Percentiles rank a stretch among this genome's conserved stretches.
Conservation (phyloP, 805 yeast species). For the Metahyphopichia silvanorum region DNA sequence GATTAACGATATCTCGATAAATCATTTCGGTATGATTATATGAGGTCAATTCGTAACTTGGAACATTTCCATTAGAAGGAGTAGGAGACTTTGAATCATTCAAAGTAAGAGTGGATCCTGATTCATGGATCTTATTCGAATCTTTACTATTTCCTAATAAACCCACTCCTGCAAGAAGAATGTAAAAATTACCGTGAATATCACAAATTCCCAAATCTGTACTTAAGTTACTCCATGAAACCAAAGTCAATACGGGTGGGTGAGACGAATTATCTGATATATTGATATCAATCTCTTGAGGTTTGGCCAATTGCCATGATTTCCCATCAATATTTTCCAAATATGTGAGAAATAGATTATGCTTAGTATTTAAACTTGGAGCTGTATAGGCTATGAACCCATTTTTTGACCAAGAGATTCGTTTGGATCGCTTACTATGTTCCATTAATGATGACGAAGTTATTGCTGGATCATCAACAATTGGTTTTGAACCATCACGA, state of each 20-base stretch:
- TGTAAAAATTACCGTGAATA: constrained; percentile 55
- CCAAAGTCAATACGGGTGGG: constrained; percentile 36
- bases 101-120: constrained; percentile 19
- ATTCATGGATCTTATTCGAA: constrained; percentile 13
- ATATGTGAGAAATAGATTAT: constrained; percentile 56
- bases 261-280: constrained; percentile 12
- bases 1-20: constrained; percentile 36
- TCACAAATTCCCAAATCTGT: constrained; percentile 82
- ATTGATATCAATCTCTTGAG: constrained; percentile 35
- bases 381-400: constrained; percentile 78
- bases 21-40: constrained; percentile 47
- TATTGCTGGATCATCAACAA: no score
- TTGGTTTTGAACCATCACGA: no score
- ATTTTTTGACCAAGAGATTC: constrained; percentile 74
- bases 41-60: constrained; percentile 41
- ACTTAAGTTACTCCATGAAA: constrained; percentile 76
- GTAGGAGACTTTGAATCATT: constrained; percentile 5
- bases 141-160: constrained; percentile 29
- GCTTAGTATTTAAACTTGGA: constrained; percentile 27
- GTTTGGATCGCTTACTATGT: constrained; percentile 5
- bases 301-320: constrained; percentile 71
- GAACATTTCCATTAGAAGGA: constrained; percentile 16
- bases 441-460: no score
- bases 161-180: constrained; percentile 41
- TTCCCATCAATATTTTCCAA: constrained; percentile 73